Base-by-base conservation (phyloP, 805 yeast species). In the Kurtzmaniella fragi region DNA sequence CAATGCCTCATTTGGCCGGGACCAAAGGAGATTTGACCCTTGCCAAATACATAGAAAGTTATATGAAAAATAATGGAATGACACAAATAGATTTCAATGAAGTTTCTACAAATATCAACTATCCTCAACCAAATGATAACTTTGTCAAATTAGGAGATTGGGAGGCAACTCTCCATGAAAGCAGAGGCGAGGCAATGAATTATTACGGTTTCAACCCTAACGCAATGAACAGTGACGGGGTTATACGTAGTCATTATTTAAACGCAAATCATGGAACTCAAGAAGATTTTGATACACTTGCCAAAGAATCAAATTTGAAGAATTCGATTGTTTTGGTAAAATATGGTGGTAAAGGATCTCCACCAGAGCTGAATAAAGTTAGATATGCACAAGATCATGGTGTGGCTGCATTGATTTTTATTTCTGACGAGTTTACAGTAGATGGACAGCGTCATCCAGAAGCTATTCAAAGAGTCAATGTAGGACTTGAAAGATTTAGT, bases 1-100 rank as follows among this genome's bases (percentile, higher is more conserved):
- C 84, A 6, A 78, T 88, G 79, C 88, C 95, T 2, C 97, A 89
- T 56, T 61, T 83, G 46, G 79, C 96, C 0, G 98, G 98, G 3
- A 82, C 97, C 2, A 75, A 78, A 12, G 98, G 95, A 14, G 96
- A 88, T 57, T 59, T 78, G 42, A 74, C 91, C 0, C 61, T 89
- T 28, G 81, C 88, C 2, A 69, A 73, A 42, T 88, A 82, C 54
- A 67, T 90, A 12, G 70, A 77, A 43, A 74, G 73, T 17, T 75
- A 76, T 35, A 77, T 84, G 60, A 55, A 60, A 16, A 72, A 77
- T 38, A 77, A 80, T 45, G 84, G 85, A 2, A 44, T 89, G 15
- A 61, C 64, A 23, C 42, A 60, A 2, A 71, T 77, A 4, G 80
- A 77, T 32, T 72, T 77, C 34, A 63, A 67, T 28, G 75, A 71